Percentiles rank a stretch among this genome's conserved stretches.
Conservation (phyloP, 2,329 filamentous ascomycete genomes). For the Cordyceps pruinosa region DNA sequence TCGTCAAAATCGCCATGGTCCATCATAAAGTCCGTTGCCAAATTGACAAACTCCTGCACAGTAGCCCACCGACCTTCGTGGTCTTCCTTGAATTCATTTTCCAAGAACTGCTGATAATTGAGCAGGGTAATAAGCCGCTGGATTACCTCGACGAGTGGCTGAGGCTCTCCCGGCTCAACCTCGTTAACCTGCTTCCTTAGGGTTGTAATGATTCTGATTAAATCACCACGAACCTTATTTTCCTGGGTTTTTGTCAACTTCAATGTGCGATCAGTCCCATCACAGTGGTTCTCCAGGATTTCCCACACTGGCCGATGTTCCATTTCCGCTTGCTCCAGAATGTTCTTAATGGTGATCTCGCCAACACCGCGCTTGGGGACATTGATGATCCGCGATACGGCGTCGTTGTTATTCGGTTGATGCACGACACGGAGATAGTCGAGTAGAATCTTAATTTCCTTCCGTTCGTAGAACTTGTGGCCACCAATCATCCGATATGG, state of each 20-base stretch:
- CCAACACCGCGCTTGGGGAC: constrained; percentile 75
- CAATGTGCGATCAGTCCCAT: constrained; percentile 40
- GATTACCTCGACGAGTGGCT: constrained; percentile 41
- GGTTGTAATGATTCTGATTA: constrained; percentile 37
- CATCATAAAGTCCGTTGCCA: constrained; percentile 65
- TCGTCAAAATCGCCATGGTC: constrained; percentile 39
- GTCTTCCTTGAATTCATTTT: constrained; percentile 64
- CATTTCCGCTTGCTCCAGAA: constrained; percentile 71
- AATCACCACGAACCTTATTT: constrained; percentile 44
- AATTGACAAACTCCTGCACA: constrained; percentile 75
- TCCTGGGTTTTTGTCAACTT: constrained; percentile 45
- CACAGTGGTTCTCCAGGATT: constrained; percentile 53
- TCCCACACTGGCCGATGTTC: constrained; percentile 67
- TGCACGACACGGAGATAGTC: constrained; percentile 84
- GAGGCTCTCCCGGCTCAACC: constrained; percentile 21
- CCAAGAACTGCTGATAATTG: constrained; percentile 66
- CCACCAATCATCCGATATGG: constrained; percentile 91
- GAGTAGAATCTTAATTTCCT: constrained; percentile 78
- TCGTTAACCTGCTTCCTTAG: constrained; percentile 25
- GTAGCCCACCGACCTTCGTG: constrained; percentile 79
- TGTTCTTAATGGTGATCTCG: constrained; percentile 63
- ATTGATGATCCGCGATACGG: constrained; percentile 77
- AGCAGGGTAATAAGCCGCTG: constrained; percentile 56
- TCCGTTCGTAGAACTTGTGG: constrained; percentile 82
- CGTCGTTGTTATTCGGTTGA: constrained; percentile 82